Percentiles rank a stretch among this genome's conserved stretches.
These are phyloP conservation scores for Tricholoma flavovirens DNA, from an alignment of 768 basidiomycete species.

Conservation along the genomic window DNA sequence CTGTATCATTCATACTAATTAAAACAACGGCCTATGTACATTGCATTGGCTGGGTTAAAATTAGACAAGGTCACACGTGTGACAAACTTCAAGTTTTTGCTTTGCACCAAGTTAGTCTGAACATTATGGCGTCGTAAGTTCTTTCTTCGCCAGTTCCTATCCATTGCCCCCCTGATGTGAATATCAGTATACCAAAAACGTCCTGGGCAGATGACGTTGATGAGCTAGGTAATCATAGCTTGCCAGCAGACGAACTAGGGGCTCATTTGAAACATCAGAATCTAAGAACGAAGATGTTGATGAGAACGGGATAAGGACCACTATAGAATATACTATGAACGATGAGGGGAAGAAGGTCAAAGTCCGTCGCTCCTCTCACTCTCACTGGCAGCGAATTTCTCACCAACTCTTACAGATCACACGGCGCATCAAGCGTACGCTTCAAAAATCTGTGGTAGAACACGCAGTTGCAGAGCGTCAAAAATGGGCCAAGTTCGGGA, in stretches of 20 bases:
- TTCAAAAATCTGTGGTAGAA: conserved; percentile 91
- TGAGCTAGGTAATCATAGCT: conserved; percentile 46
- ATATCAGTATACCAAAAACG: conserved; percentile 47
- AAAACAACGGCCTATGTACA: too few relatives aligned
- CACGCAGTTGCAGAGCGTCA: conserved; percentile 92
- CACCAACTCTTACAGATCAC: conserved; percentile 53
- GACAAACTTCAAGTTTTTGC: too few relatives aligned
- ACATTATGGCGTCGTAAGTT: not conserved
- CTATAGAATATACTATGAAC: conserved; percentile 75
- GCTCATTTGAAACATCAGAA: conserved; percentile 22
- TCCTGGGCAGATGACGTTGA: conserved; percentile 90
- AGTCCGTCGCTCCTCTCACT: conserved; percentile 34
- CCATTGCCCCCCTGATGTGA: not conserved
- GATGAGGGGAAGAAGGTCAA: conserved; percentile 96
- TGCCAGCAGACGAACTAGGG: too few relatives aligned
- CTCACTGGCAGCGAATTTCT: not conserved
- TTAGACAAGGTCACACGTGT: too few relatives aligned
- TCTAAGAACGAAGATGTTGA: conserved; percentile 68
- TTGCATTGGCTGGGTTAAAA: too few relatives aligned
- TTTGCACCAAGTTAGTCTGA: too few relatives aligned
- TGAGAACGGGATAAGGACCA: conserved; percentile 84
- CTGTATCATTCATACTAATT: too few relatives aligned
- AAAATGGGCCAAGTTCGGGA: conserved; percentile 91
- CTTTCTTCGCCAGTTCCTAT: not conserved
- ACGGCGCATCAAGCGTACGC: conserved; percentile 75